A percentile compares a stretch with the other conserved stretches of the same genome.
Evolutionary conservation across 2,329 filamentous ascomycete genomes (phyloP).

Genomic region (Cladosporium cucumerinum): DNA sequence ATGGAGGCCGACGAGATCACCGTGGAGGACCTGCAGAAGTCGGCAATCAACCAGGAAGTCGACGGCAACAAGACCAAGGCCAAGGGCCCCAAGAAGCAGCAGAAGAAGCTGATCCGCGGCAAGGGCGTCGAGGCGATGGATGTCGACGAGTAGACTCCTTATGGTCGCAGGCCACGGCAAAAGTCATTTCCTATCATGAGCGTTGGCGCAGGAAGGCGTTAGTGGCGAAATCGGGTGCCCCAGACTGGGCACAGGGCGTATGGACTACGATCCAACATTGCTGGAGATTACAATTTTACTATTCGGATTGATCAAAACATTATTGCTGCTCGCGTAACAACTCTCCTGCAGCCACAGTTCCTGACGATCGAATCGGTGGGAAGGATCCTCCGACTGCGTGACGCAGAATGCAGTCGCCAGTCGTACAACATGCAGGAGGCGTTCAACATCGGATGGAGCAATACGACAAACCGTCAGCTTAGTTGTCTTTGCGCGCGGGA

Average conservation of each 20-base stretch:
- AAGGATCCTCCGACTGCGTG: not conserved
- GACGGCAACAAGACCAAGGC: constrained; percentile 48
- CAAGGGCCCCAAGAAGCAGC: constrained; percentile 46
- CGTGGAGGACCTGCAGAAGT: constrained; percentile 17
- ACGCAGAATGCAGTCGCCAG: not conserved
- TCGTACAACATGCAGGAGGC: constrained; percentile 1
- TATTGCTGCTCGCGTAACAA: not conserved
- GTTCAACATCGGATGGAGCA: constrained; percentile 3
- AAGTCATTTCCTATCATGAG: constrained; percentile 14
- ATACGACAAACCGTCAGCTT: constrained; percentile 12
- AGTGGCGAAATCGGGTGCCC: constrained; percentile 9
- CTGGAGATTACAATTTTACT: constrained; percentile 5
- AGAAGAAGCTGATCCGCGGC: constrained; percentile 41
- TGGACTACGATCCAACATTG: constrained; percentile 3
- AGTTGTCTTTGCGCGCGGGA: not conserved
- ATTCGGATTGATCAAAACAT: constrained; percentile 5
- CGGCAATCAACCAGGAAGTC: constrained; percentile 15
- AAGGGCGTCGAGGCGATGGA: constrained; percentile 45
- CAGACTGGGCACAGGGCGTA: constrained; percentile 7
- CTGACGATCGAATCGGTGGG: not conserved
- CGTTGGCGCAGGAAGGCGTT: constrained; percentile 18
- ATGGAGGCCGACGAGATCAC: constrained; percentile 23
- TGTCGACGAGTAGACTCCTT: constrained; percentile 33
- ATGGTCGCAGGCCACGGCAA: constrained; percentile 9
- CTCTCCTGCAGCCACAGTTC: not conserved